Evolutionary conservation across 768 basidiomycete genomes (phyloP).

Genomic region (Hygrophorus russula): DNA sequence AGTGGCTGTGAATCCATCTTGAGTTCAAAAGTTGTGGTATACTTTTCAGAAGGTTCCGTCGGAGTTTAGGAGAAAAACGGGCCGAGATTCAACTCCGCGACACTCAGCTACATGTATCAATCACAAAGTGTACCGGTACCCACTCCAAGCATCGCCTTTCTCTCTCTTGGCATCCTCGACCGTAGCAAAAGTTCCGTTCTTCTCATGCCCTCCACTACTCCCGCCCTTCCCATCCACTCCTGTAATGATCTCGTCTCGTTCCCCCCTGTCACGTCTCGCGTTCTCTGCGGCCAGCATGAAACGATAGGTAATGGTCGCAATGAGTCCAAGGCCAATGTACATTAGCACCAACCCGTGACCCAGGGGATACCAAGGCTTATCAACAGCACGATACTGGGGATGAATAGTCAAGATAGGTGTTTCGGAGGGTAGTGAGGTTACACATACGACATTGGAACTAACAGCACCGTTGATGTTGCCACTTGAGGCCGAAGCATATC

Average conservation of each 20-base stretch:
- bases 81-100: too few species aligned
- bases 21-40: not conserved
- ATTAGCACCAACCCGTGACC: conserved; percentile 55
- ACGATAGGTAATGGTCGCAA: conserved; percentile 30
- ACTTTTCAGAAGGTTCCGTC: too few species aligned
- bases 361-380: conserved; percentile 59
- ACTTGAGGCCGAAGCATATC: conserved; percentile 18
- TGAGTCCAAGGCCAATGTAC: conserved; percentile 58
- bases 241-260: conserved; percentile 60
- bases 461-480: conserved; percentile 73
- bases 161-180: conserved; percentile 55
- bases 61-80: too few species aligned
- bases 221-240: conserved; percentile 24
- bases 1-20: conserved; percentile 25
- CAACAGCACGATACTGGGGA: conserved; percentile 47
- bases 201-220: conserved; percentile 22
- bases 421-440: not conserved
- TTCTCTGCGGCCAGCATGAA: conserved; percentile 48
- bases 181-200: conserved; percentile 46
- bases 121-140: conserved; percentile 56
- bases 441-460: conserved; percentile 59
- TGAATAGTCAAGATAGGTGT: conserved; percentile 3
- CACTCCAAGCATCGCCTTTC: conserved; percentile 69
- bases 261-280: conserved; percentile 51
- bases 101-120: too few species aligned